A percentile compares a stretch with the other conserved stretches of the same genome.
Evolutionary conservation across 345 rosid species (phyloP).

Genomic region (Turnera subulata): DNA sequence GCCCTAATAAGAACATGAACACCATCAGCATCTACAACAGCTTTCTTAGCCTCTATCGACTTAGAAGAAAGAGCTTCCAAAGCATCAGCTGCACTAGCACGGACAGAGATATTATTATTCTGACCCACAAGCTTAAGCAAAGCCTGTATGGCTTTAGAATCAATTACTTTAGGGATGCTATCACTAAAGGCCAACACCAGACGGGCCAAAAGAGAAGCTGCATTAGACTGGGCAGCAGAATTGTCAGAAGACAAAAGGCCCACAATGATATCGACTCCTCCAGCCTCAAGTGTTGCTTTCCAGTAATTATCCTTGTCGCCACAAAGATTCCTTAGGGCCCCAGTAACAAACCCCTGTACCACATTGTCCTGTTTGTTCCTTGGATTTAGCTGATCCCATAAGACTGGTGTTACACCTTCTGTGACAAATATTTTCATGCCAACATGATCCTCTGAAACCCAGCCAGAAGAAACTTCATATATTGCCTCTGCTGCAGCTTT

Average conservation of each 20-base stretch:
- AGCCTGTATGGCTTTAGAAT: conserved; percentile 65
- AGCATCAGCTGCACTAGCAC: conserved; percentile 80
- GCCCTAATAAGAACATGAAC: conserved; percentile 63
- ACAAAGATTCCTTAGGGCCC: conserved; percentile 88
- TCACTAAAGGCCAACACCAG: conserved; percentile 59
- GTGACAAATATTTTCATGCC: conserved; percentile 83
- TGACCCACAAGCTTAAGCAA: conserved; percentile 58
- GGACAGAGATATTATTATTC: conserved; percentile 50
- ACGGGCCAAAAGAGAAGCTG: conserved; percentile 87
- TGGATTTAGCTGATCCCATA: conserved; percentile 74
- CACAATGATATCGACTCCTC: conserved; percentile 65
- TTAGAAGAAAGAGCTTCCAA: conserved; percentile 71
- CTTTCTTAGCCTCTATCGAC: conserved; percentile 58
- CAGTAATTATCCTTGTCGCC: conserved; percentile 68
- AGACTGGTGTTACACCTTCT: conserved; percentile 75
- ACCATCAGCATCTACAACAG: conserved; percentile 58
- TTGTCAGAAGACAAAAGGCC: conserved; percentile 74
- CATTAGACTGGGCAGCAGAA: conserved; percentile 67
- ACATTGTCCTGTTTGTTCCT: conserved; percentile 58
- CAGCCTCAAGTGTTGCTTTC: conserved; percentile 67
- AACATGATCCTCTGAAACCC: conserved; percentile 71
- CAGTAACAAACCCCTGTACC: conserved; percentile 76
- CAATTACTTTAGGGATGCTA: conserved; percentile 60
- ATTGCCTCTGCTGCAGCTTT: conserved; percentile 80
- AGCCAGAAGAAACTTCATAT: conserved; percentile 76